Conservation (phyloP, 148 eudicot species). For the Amaranthus palmeri region DNA sequence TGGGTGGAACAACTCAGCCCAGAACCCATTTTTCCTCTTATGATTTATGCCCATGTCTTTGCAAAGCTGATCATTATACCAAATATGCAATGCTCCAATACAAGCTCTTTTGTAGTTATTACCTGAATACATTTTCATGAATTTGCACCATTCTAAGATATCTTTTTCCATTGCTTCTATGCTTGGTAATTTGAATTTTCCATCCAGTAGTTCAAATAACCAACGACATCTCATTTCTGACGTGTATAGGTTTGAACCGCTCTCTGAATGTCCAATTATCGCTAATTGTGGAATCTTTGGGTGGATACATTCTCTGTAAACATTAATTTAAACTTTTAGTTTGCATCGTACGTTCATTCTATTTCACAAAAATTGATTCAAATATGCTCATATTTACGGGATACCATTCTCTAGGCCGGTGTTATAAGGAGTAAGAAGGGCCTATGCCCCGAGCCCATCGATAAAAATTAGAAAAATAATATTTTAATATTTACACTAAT, state of each 20-base stretch:
- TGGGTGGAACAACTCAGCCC: conserved; percentile 51
- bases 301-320: conserved; percentile 51
- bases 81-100: conserved; percentile 25
- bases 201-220: conserved; percentile 39
- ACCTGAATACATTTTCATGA: conserved; percentile 31
- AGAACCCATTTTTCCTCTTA: conserved; percentile 43
- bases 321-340: too few species aligned
- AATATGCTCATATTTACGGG: too few species aligned
- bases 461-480: too few species aligned
- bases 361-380: too few species aligned
- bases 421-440: too few species aligned
- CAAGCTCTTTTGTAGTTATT: conserved; percentile 25
- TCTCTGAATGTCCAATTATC: conserved; percentile 48
- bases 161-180: conserved; percentile 56
- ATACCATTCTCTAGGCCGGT: too few species aligned
- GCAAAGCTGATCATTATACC: conserved; percentile 60
- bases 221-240: conserved; percentile 29
- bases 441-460: too few species aligned
- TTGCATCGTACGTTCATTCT: too few species aligned
- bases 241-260: conserved; percentile 42
- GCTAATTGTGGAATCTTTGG: conserved; percentile 71
- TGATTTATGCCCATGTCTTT: conserved; percentile 71
- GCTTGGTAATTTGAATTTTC: conserved; percentile 48
- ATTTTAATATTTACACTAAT: too few species aligned
- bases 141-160: conserved; percentile 37